phyloP scores from a whole-genome alignment of 2,329 filamentous ascomycete species.

The Fusarium sp. region DNA sequence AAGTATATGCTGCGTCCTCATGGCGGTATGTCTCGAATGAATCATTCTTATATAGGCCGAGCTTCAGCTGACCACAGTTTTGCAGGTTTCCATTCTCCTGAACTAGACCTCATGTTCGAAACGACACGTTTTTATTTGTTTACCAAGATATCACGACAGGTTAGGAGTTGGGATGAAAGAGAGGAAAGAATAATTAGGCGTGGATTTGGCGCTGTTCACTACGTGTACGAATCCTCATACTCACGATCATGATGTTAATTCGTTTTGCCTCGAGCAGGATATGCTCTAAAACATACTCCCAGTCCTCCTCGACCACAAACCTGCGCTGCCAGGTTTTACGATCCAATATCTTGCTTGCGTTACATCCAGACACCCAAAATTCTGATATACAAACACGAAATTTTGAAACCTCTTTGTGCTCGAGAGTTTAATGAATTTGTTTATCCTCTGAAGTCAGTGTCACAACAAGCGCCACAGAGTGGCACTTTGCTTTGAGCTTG shows the following conservation, averaged over 20 bases:
- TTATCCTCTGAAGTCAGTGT: neutral
- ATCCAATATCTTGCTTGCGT: constrained; percentile 25
- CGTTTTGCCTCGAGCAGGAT: constrained; percentile 10
- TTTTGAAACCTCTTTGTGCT: constrained; percentile 6
- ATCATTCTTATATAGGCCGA: neutral
- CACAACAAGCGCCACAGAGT: constrained; percentile 6
- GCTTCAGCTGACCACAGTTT: constrained; percentile 3
- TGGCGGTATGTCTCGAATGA: constrained; percentile 75
- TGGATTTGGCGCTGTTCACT: constrained; percentile 21
- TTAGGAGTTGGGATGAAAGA: constrained; percentile 32
- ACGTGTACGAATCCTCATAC: constrained; percentile 19
- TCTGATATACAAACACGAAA: constrained; percentile 3
- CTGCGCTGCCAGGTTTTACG: neutral
- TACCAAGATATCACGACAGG: constrained; percentile 40
- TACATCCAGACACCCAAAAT: constrained; percentile 3
- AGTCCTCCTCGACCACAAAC: neutral
- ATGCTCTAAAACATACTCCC: neutral
- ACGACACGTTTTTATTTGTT: constrained; percentile 30
- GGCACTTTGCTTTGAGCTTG: constrained; percentile 4
- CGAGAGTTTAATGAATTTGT: constrained; percentile 1
- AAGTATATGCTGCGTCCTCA: constrained; percentile 89
- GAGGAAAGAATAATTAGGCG: constrained; percentile 8
- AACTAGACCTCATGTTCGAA: constrained; percentile 47
- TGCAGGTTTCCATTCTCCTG: constrained; percentile 52
- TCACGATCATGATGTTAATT: constrained; percentile 26